Base-by-base conservation (phyloP, 23 red algal genomes). In the Chondrus crispus region DNA sequence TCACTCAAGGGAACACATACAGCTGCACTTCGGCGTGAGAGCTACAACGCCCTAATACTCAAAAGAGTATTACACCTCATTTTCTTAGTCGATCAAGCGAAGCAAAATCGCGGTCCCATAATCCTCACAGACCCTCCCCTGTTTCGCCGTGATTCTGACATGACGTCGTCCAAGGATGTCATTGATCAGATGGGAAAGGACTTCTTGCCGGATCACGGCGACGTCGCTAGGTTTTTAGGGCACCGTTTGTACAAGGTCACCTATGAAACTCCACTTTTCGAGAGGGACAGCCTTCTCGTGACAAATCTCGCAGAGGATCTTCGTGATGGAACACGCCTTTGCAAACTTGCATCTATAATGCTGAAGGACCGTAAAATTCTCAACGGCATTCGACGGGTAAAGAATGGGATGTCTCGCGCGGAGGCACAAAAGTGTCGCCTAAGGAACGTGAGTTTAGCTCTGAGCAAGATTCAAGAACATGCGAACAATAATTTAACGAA, bases 261-360 rank as follows among this genome's bases (percentile, higher is more conserved):
- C 9, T 91, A 91, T 47, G 74, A 62, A 8, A 49, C 22, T 43
- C 71, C 87, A 24, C 6, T 46, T 18, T 80, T 47, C 29, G 71
- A 80, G 36, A 29, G 53, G 46, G 70, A 5, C 54, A 45, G 87
- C 18, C 71, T 91, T 49, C 11, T 28, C 2, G 49, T 91, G n/a
- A 50, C 26, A 40, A 74, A 80, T 22, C 40, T 91, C 6, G 71
- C 26, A 12, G 70, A 46, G 44, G 87, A 81, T 63, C 53, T 91
- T 18, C 71, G 87, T 30, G 87, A 91, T 47, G 87, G 87, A 0
- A 47, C 70, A 33, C 73, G 72, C 35, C 50, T 91, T 19, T 91
- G 87, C 54, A 81, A 81, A 47, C 29, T 81, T 46, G 87, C 87
- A 2, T 55, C 70, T 6, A 40, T 91, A 40, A 71, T 91, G 0